phyloP scores from a whole-genome alignment of 192 early-diverging fungal genomes.

The Oehlia diaphana region DNA sequence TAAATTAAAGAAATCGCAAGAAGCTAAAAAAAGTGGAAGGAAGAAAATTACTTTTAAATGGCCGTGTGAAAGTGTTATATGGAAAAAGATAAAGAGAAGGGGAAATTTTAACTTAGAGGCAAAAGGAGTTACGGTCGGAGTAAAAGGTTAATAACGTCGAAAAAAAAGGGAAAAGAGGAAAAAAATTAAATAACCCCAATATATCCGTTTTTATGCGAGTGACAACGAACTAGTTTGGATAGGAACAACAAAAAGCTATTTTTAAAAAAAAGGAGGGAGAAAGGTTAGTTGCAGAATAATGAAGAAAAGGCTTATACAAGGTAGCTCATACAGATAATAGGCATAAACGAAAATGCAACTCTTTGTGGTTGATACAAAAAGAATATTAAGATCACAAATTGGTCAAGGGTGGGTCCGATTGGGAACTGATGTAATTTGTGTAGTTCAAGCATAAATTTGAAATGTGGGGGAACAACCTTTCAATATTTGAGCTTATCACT shows the following conservation, averaged over 20 bases:
- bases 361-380: neutral
- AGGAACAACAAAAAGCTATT: neutral
- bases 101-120: neutral
- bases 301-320: constrained; percentile 14
- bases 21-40: neutral
- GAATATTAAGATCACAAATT: neutral
- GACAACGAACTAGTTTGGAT: neutral
- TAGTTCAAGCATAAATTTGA: neutral
- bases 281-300: constrained; percentile 12
- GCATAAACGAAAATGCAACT: constrained; percentile 5
- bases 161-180: neutral
- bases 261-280: neutral
- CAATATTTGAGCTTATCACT: neutral
- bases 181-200: neutral
- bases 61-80: neutral
- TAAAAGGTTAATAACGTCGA: neutral
- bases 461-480: constrained; percentile 1
- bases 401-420: constrained; percentile 2
- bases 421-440: constrained; percentile 4
- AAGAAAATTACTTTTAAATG: neutral
- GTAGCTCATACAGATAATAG: neutral
- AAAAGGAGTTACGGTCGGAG: neutral
- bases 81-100: neutral
- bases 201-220: neutral
- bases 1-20: neutral